These are phyloP conservation scores for Saccharum officinarum DNA, from an alignment of 176 grass and related monocot species.

Conservation along the genomic window DNA sequence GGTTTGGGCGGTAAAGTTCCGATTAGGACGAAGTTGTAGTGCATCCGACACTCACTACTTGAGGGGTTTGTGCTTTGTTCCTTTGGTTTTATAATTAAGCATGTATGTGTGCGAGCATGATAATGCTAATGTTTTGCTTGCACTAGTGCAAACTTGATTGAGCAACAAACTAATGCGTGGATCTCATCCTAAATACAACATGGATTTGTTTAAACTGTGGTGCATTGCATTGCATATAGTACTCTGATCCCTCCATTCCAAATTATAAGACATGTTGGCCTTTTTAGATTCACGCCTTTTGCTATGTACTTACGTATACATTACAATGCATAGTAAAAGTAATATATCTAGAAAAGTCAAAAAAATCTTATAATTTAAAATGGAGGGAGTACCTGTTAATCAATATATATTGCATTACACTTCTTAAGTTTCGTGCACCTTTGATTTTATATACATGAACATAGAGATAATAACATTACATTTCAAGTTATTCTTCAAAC, in stretches of 20 bases:
- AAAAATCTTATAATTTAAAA: too few relatives aligned
- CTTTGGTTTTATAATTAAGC: conserved; percentile 2
- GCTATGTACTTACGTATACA: too few relatives aligned
- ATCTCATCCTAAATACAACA: background rate
- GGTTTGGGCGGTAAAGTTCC: conserved; percentile 36
- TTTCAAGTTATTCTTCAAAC: background rate
- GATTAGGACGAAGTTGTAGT: conserved; percentile 51
- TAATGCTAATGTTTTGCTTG: conserved; percentile 45
- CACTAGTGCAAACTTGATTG: conserved; percentile 18
- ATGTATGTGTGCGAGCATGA: conserved; percentile 10
- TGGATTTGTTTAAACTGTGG: background rate
- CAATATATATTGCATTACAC: background rate
- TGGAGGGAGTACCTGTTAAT: background rate
- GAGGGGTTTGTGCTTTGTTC: conserved; percentile 20
- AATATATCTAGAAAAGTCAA: too few relatives aligned
- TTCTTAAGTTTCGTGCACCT: background rate
- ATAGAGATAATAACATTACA: background rate
- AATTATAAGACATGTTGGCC: too few relatives aligned
- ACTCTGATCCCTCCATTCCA: too few relatives aligned
- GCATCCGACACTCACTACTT: conserved; percentile 47
- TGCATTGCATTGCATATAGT: background rate
- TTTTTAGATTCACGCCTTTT: too few relatives aligned
- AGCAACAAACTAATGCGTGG: conserved; percentile 14
- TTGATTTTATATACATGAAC: background rate
- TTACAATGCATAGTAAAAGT: too few relatives aligned